Percentiles rank a stretch among this genome's conserved stretches.
Evolutionary conservation across 768 basidiomycete genomes (phyloP).

Genomic region (Calocybe indica): DNA sequence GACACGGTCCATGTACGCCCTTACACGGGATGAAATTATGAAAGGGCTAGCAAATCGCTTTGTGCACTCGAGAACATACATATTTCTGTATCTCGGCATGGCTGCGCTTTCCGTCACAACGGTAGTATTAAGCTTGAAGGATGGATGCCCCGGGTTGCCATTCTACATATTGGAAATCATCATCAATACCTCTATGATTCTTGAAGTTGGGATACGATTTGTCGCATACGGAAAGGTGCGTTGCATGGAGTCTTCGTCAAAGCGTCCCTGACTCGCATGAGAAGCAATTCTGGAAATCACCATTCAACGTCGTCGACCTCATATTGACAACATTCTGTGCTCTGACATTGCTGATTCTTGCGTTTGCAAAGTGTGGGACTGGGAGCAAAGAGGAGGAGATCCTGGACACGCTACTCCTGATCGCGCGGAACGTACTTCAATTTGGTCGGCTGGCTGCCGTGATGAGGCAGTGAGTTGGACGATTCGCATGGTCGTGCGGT

Average conservation of each 20-base stretch:
- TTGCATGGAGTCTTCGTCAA: slow-evolving; percentile 6
- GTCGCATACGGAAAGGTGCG: slow-evolving; percentile 90
- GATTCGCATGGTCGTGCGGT: neutral
- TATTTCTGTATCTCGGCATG: slow-evolving; percentile 85
- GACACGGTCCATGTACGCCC: slow-evolving; percentile 77
- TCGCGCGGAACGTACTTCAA: slow-evolving; percentile 89
- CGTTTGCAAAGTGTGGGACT: slow-evolving; percentile 78
- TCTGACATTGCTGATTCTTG: slow-evolving; percentile 81
- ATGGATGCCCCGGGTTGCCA: slow-evolving; percentile 80
- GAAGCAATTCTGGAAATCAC: slow-evolving; percentile 96
- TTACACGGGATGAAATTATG: slow-evolving; percentile 78
- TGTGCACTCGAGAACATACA: slow-evolving; percentile 83
- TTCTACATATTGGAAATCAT: slow-evolving; percentile 90
- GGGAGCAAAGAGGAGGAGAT: slow-evolving; percentile 91
- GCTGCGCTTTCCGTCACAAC: slow-evolving; percentile 83
- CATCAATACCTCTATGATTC: slow-evolving; percentile 87
- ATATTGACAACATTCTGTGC: slow-evolving; percentile 86
- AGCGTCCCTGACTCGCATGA: slow-evolving; percentile 2
- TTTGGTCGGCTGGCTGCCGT: slow-evolving; percentile 90
- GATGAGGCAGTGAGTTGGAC: slow-evolving; percentile 77
- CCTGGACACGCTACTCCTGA: slow-evolving; percentile 85
- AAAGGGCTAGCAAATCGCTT: slow-evolving; percentile 86
- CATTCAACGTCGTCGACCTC: slow-evolving; percentile 86
- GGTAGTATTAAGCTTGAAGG: slow-evolving; percentile 73
- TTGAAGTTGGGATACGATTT: slow-evolving; percentile 88